phyloP scores from a whole-genome alignment of 148 eudicot species.

The Rhododendron kiyosumense region DNA sequence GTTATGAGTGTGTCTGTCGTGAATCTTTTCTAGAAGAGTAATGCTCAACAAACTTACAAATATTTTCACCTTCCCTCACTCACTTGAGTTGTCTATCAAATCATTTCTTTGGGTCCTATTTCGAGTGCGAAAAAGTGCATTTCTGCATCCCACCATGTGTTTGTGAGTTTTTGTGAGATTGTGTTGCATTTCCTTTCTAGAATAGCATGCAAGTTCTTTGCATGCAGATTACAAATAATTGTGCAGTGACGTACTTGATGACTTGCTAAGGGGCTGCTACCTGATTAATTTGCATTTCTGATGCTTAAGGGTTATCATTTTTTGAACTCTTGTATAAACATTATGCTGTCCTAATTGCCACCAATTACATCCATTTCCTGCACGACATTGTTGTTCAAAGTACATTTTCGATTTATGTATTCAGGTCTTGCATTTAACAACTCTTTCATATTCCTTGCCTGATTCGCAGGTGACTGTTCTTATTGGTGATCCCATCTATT shows the following conservation, averaged over 20 bases:
- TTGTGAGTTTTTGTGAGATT: neutral
- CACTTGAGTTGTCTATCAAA: neutral
- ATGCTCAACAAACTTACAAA: neutral
- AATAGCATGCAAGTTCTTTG: neutral
- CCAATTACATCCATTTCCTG: neutral
- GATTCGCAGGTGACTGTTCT: conserved; percentile 73
- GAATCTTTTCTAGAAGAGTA: neutral
- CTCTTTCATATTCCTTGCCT: neutral
- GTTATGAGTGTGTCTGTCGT: neutral
- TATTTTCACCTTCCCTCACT: neutral
- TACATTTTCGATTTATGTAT: too few relatives aligned
- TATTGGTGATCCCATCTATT: conserved; percentile 79
- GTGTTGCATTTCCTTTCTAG: neutral
- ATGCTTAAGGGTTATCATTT: neutral
- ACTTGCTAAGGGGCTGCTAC: neutral
- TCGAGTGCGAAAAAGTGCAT: neutral
- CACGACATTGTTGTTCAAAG: neutral
- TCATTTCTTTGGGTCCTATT: neutral
- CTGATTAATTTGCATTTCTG: neutral
- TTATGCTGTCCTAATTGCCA: neutral
- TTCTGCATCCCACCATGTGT: neutral
- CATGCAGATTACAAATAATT: neutral
- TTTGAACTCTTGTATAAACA: neutral
- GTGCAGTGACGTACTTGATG: neutral
- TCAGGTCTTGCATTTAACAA: neutral